These are phyloP conservation scores for Casuarina cunninghamiana DNA, from an alignment of 306 rosid species.

Conservation along the genomic window DNA sequence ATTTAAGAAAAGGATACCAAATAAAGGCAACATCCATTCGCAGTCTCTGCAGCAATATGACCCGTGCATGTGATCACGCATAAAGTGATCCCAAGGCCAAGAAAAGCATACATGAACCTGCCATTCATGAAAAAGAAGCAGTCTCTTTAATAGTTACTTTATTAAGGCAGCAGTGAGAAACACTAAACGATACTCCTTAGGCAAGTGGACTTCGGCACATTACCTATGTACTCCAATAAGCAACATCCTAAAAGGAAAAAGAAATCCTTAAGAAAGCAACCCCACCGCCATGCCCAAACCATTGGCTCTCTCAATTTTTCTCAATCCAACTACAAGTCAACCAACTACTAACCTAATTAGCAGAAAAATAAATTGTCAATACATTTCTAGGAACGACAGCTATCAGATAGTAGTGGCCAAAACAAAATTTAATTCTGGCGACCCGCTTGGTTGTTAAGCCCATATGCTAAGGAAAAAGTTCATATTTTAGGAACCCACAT, in stretches of 20 bases:
- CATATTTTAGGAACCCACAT: neutral
- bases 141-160: conserved; percentile 6
- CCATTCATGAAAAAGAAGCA: conserved; percentile 16
- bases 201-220: neutral
- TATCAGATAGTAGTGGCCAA: neutral
- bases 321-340: neutral
- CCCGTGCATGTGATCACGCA: conserved; percentile 75
- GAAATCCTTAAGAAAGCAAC: neutral
- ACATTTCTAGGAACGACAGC: neutral
- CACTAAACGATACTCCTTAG: neutral
- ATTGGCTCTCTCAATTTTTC: too few species aligned
- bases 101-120: conserved; percentile 81
- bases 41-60: conserved; percentile 79
- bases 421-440: neutral
- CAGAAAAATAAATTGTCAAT: neutral
- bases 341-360: neutral
- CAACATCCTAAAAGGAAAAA: neutral
- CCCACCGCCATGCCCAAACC: too few species aligned
- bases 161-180: conserved; percentile 5
- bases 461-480: neutral
- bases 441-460: neutral
- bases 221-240: neutral
- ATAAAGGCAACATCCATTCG: conserved; percentile 79
- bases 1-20: conserved; percentile 60
- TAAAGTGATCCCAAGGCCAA: conserved; percentile 64